A percentile compares a stretch with the other conserved stretches of the same genome.
Evolutionary conservation across 768 basidiomycete genomes (phyloP).

Genomic region (Lactarius sp.): DNA sequence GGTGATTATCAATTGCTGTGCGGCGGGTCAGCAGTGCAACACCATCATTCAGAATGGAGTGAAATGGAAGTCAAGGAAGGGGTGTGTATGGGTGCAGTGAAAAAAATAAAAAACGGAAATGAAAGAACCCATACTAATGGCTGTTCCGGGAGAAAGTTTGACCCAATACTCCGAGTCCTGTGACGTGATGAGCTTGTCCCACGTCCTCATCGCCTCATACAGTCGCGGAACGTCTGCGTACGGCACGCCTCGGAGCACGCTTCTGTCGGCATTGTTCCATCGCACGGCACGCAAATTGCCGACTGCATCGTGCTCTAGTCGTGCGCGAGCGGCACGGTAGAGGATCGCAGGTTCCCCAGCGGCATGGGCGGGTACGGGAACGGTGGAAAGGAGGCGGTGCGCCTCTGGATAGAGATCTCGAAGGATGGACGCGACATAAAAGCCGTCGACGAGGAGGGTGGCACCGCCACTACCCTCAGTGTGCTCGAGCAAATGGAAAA

Average conservation of each 20-base stretch:
- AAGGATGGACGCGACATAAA: constrained; percentile 82
- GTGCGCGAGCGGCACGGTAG: constrained; percentile 61
- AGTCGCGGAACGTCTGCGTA: constrained; percentile 50
- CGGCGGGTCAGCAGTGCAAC: neutral
- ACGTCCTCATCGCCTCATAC: constrained; percentile 77
- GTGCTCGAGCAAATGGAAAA: constrained; percentile 90
- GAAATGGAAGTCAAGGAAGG: neutral
- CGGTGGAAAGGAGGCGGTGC: constrained; percentile 61
- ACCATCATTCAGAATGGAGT: neutral
- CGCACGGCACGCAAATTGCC: constrained; percentile 71
- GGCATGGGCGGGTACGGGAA: constrained; percentile 79
- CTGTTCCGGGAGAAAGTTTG: constrained; percentile 81
- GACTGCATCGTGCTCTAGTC: constrained; percentile 59
- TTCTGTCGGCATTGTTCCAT: constrained; percentile 95
- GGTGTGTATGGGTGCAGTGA: neutral
- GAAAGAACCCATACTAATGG: constrained; percentile 54
- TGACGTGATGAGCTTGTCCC: constrained; percentile 71
- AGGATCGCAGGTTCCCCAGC: constrained; percentile 66
- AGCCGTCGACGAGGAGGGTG: constrained; percentile 93
- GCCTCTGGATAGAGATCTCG: constrained; percentile 64
- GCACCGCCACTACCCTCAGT: constrained; percentile 78
- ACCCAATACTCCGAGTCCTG: constrained; percentile 90
- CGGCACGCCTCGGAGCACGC: constrained; percentile 61
- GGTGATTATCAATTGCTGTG: constrained; percentile 85
- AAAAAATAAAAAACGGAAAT: neutral